Percentiles rank a stretch among this genome's conserved stretches.
Evolutionary conservation across 345 rosid genomes (phyloP).

Genomic region (Ailanthus altissimus): DNA sequence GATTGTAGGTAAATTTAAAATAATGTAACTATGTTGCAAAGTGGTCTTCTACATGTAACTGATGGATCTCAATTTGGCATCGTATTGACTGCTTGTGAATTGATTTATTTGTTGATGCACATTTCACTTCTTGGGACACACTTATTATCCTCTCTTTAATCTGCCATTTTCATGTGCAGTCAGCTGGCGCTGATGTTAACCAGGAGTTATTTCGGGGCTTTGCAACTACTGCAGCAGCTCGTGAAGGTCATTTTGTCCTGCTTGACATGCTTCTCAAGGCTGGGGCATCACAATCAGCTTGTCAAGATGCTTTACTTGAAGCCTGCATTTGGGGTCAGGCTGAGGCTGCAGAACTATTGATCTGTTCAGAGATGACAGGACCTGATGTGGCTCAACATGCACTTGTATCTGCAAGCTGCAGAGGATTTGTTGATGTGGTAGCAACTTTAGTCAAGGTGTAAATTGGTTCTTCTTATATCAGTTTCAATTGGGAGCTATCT

Average conservation of each 20-base stretch:
- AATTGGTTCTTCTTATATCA: background rate
- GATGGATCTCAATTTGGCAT: conserved; percentile 4
- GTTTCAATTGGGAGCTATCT: background rate
- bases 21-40: background rate
- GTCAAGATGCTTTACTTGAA: conserved; percentile 39
- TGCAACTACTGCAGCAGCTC: conserved; percentile 46
- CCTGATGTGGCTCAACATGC: conserved; percentile 34
- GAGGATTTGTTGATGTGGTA: conserved; percentile 34
- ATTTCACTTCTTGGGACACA: background rate
- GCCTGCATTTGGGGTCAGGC: conserved; percentile 39
- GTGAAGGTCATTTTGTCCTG: conserved; percentile 37
- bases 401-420: conserved; percentile 38
- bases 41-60: background rate
- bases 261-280: conserved; percentile 45
- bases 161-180: conserved; percentile 16
- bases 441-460: conserved; percentile 31
- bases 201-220: conserved; percentile 40
- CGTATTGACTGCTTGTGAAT: background rate
- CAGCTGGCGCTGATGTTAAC: conserved; percentile 46
- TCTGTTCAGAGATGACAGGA: conserved; percentile 40
- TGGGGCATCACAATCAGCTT: conserved; percentile 39
- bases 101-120: background rate
- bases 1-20: background rate
- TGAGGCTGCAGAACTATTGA: conserved; percentile 31
- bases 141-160: conserved; percentile 9